A percentile compares a stretch with the other conserved stretches of the same genome.
Conservation (phyloP, 2,329 filamentous ascomycete genomes). For the Magnaporthales sp. region DNA sequence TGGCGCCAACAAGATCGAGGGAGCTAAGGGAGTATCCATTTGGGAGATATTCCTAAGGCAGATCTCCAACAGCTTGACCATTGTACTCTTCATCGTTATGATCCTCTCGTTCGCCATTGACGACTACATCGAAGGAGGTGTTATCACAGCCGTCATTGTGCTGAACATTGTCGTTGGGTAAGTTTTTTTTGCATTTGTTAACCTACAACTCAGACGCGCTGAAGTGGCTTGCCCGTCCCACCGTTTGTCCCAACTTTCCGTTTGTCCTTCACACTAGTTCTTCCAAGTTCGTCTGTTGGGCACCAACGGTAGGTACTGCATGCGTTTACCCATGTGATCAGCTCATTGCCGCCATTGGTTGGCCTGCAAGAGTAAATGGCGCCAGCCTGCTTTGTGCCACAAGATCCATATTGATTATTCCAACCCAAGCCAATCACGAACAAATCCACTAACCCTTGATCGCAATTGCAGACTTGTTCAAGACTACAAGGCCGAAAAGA, state of each 20-base stretch:
- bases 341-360: background rate
- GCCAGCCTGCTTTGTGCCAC: background rate
- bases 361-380: background rate
- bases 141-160: slow-evolving; percentile 40
- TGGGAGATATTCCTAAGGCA: slow-evolving; percentile 71
- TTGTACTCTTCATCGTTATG: slow-evolving; percentile 68
- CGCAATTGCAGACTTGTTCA: slow-evolving; percentile 27
- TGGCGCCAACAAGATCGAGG: slow-evolving; percentile 64
- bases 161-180: slow-evolving; percentile 44
- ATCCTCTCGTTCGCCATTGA: slow-evolving; percentile 49
- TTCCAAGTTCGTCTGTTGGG: background rate
- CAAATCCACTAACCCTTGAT: background rate
- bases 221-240: background rate
- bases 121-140: slow-evolving; percentile 45
- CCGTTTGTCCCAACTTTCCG: background rate
- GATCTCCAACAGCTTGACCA: slow-evolving; percentile 67
- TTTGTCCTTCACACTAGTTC: background rate
- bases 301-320: background rate
- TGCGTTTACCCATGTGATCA: background rate
- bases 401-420: background rate
- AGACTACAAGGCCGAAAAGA: slow-evolving; percentile 43
- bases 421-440: background rate
- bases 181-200: background rate
- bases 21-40: slow-evolving; percentile 61
- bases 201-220: too few relatives aligned